Base-by-base conservation (phyloP, 257 asterid species). In the Leptodermis oblonga region DNA sequence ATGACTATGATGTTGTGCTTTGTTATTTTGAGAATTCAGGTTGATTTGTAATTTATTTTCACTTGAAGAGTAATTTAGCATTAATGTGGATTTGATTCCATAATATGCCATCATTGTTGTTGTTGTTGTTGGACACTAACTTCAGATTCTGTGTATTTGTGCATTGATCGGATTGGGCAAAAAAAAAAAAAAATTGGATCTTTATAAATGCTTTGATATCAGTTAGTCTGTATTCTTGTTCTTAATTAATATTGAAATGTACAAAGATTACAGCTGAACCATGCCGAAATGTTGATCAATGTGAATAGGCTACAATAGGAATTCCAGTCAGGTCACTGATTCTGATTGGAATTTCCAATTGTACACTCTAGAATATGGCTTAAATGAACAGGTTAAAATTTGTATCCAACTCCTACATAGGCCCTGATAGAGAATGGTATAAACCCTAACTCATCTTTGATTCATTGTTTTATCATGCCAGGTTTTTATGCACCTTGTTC, bases 401-500 rank as follows among this genome's bases (percentile, higher is more conserved):
- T 3, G 28, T 1, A 51, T 51, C 22, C 28, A 51, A 20, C 4
- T 22, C 28, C 58, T 20, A 51, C 22, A 6, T 20, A 20, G 58
- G 67, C 9, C 5, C 20, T 52, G 30, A 15, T 59, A 31, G 64
- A 33, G 31, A 10, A 54, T 22, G 28, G 61, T 22, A 0, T n/a
- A 20, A 26, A 1, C 33, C 34, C 17, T 2, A 14, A 25, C 4
- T 12, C 41, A 36, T 67, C 39, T 56, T 49, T 9, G 18, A 76
- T 70, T 39, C 30, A 63, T 48, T 48, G 71, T 77, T 68, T 31
- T 73, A 41, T 41, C 73, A 22, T 84, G 74, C 56, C 90, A 93
- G 97, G 99, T 70, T 93, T 82, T 76, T 87, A 76, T 78, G 92
- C 99, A 59, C 99, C 99, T 60, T 88, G 96, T 76, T 86, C 96